Evolutionary conservation across 176 grass and related monocot species (phyloP), one percentile per base, ranked within the genome.

Genomic region (Musa troglodytarum): DNA sequence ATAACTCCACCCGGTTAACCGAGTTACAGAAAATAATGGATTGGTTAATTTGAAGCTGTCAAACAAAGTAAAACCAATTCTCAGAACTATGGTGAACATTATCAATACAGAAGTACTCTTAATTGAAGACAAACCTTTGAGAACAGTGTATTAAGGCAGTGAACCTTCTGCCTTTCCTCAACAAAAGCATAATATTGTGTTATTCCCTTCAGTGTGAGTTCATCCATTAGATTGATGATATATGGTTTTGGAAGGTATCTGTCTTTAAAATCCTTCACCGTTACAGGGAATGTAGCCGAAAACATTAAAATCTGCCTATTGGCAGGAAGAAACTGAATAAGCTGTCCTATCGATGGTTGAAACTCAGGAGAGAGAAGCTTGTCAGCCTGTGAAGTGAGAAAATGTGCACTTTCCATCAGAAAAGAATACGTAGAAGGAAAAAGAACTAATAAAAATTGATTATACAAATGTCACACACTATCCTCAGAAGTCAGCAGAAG

Each of bases 341-440:
- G 74, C 9, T 76, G 54, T 50, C 63, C 29, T 63, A 76, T 76
- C 2, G 74, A 76, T 50, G 74, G 74, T 22, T 76, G 74, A 50
- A 76, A 76, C 74, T 76, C 74, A 7, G 74, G 74, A 76, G 74
- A 76, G 19, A 76, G 74, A 63, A 76, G 74, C 19, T 76, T 76
- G 74, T 76, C 74, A 50, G 74, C 74, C 74, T 76, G 74, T 49
- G 9, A 62, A 21, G 17, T 34, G 6, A 43, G n/a, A 22, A 62
- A 76, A 63, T 43, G 4, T 12, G 50, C 2, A 53, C 9, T 23
- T 72, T 17, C 16, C 17, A 72, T 53, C 50, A 72, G 20, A 23
- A 72, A 52, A 49, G 14, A 1, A 53, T 12, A 1, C 0, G 1
- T 19, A 72, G 12, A 52, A 52, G 19, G 50, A 11, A 21, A 28